A percentile compares a stretch with the other conserved stretches of the same genome.
Evolutionary conservation across 2,329 filamentous ascomycete species (phyloP).

Genomic region (Colletotrichum sp.): DNA sequence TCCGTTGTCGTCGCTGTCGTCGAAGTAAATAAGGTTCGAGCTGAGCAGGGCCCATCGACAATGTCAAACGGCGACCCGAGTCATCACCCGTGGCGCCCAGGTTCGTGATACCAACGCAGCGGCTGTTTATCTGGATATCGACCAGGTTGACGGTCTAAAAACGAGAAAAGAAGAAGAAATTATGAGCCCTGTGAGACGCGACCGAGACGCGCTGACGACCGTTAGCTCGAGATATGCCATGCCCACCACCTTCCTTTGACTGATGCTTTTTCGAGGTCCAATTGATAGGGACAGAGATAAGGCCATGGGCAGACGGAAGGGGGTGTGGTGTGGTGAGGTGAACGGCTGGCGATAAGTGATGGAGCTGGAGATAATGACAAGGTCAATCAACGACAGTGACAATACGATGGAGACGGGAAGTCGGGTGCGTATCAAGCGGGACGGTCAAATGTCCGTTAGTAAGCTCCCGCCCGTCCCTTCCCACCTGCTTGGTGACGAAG

Average conservation of each 20-base stretch:
- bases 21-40: background rate
- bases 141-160: background rate
- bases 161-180: background rate
- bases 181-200: slow-evolving; percentile 5
- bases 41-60: background rate
- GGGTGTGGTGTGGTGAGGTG: background rate
- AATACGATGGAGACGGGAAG: background rate
- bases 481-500: background rate
- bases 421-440: background rate
- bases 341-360: background rate
- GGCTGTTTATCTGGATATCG: background rate
- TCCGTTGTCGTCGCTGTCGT: background rate
- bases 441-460: background rate
- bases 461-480: background rate
- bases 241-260: background rate
- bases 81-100: background rate
- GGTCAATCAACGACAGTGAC: background rate
- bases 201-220: slow-evolving; percentile 2
- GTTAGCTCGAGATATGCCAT: background rate
- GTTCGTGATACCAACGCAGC: background rate
- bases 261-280: background rate
- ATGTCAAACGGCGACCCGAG: slow-evolving; percentile 2
- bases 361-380: background rate
- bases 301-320: background rate
- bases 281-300: background rate